Conservation (phyloP, 2,329 filamentous ascomycete species). For the Rhynchosporium graminicola region DNA sequence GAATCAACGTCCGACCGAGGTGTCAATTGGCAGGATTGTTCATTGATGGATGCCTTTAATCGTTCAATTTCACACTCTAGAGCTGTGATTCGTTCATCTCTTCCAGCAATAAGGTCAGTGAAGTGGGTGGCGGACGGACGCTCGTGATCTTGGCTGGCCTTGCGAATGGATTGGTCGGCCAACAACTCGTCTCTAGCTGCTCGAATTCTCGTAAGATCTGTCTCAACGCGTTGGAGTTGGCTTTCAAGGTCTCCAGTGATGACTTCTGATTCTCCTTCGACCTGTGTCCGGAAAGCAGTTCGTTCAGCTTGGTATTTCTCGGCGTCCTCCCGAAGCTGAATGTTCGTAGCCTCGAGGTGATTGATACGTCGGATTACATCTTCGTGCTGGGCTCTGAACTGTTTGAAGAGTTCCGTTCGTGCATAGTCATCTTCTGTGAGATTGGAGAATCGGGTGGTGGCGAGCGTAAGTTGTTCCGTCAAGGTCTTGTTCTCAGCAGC, state of each 20-base stretch:
- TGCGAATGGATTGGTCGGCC: conserved; percentile 78
- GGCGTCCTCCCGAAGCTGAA: conserved; percentile 79
- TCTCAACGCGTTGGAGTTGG: conserved; percentile 77
- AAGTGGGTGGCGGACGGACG: conserved; percentile 69
- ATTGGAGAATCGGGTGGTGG: conserved; percentile 67
- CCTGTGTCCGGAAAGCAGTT: conserved; percentile 74
- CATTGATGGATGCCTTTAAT: conserved; percentile 58
- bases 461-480: conserved; percentile 75
- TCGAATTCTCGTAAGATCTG: conserved; percentile 82
- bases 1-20: conserved; percentile 54
- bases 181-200: conserved; percentile 81
- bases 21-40: conserved; percentile 44
- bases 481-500: conserved; percentile 74
- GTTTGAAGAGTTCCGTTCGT: conserved; percentile 90
- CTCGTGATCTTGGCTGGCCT: conserved; percentile 76
- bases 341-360: conserved; percentile 84
- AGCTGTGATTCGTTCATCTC: conserved; percentile 76
- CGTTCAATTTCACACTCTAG: conserved; percentile 82
- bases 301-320: conserved; percentile 84
- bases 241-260: conserved; percentile 77
- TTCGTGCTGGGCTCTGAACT: conserved; percentile 85
- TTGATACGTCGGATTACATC: conserved; percentile 92
- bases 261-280: conserved; percentile 78
- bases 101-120: conserved; percentile 76
- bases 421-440: conserved; percentile 92